Evolutionary conservation across 768 basidiomycete species (phyloP).

Genomic region (Tricholoma furcatifolium): DNA sequence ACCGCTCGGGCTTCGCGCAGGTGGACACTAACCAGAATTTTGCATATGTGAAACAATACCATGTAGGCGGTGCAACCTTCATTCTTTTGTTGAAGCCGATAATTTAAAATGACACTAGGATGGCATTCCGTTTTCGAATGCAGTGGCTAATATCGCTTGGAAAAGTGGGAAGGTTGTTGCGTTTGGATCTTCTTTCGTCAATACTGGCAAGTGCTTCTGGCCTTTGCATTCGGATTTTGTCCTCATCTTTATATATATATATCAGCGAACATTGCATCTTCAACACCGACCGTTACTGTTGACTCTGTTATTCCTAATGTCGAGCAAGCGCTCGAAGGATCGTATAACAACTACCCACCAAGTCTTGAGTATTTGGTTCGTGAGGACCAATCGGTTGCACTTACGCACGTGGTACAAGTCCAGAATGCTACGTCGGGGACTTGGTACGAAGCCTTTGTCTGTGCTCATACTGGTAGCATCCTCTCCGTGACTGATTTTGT

Average conservation of each 20-base stretch:
- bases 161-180: constrained; percentile 36
- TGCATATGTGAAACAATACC: constrained; percentile 32
- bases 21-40: constrained; percentile 16
- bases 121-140: constrained; percentile 29
- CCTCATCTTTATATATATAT: background rate
- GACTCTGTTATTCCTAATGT: constrained; percentile 32
- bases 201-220: constrained; percentile 21
- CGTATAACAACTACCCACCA: constrained; percentile 31
- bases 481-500: constrained; percentile 22
- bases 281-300: constrained; percentile 31
- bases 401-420: constrained; percentile 38
- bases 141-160: constrained; percentile 43
- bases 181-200: constrained; percentile 40
- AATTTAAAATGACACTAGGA: constrained; percentile 14
- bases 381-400: constrained; percentile 33
- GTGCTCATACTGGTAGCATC: constrained; percentile 34
- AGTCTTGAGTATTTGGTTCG: constrained; percentile 38
- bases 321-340: constrained; percentile 31
- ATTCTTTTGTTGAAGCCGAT: background rate
- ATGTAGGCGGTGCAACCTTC: constrained; percentile 17
- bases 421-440: constrained; percentile 28
- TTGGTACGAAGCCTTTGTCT: constrained; percentile 59
- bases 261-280: constrained; percentile 24
- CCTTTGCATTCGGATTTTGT: background rate
- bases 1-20: constrained; percentile 19